Conservation (phyloP, 441 rosid genomes). For the Macaranga tanarius region DNA sequence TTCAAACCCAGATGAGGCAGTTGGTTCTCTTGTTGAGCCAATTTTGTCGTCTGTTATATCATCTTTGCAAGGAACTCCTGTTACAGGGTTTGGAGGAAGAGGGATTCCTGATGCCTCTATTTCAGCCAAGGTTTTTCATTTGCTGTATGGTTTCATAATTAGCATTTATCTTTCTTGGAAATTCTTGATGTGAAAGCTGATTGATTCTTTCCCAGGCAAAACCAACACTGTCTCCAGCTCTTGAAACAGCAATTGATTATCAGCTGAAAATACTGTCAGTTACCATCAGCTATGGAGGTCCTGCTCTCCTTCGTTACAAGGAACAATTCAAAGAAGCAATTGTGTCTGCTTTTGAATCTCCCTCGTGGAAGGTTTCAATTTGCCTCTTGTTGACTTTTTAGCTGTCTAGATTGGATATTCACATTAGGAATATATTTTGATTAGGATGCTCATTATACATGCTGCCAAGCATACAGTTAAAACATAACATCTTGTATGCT, state of each 20-base stretch:
- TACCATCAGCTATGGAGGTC: slow-evolving; percentile 89
- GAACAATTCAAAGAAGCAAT: slow-evolving; percentile 79
- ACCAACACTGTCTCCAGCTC: slow-evolving; percentile 90
- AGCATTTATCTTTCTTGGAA: slow-evolving; percentile 16
- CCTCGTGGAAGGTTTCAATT: slow-evolving; percentile 91
- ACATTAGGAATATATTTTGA: not conserved
- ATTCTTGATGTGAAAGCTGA: slow-evolving; percentile 28
- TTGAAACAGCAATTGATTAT: slow-evolving; percentile 93
- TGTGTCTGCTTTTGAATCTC: slow-evolving; percentile 82
- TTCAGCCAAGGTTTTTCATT: slow-evolving; percentile 63
- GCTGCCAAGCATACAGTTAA: not conserved
- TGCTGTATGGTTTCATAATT: slow-evolving; percentile 26
- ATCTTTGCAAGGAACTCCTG: slow-evolving; percentile 89
- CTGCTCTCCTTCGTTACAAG: slow-evolving; percentile 75
- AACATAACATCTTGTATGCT: slow-evolving; percentile 1
- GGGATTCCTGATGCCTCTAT: slow-evolving; percentile 48
- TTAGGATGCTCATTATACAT: slow-evolving; percentile 1
- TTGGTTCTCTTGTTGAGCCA: slow-evolving; percentile 82
- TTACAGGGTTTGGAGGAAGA: slow-evolving; percentile 90
- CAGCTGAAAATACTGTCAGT: slow-evolving; percentile 89
- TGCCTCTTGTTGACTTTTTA: slow-evolving; percentile 22
- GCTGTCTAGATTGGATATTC: slow-evolving; percentile 11
- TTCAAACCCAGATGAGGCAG: slow-evolving; percentile 94
- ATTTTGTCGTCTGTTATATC: slow-evolving; percentile 73
- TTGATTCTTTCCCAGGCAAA: slow-evolving; percentile 53